A percentile compares a stretch with the other conserved stretches of the same genome.
Evolutionary conservation across 371 early-diverging fungal species (phyloP).

Genomic region (Lichtheimia ornata): DNA sequence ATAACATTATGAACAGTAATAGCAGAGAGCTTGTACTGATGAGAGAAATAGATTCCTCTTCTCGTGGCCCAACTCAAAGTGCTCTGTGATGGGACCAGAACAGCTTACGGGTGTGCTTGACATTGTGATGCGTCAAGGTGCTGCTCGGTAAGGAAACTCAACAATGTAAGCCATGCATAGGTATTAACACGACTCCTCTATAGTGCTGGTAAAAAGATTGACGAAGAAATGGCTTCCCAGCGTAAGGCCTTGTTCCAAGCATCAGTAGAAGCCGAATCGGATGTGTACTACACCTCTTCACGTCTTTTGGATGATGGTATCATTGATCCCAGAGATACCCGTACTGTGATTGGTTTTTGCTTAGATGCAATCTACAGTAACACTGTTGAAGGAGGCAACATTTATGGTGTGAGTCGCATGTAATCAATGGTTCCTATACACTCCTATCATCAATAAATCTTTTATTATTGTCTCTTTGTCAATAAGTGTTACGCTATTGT

Average conservation of each 20-base stretch:
- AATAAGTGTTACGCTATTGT: too few species aligned
- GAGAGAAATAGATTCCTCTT: slow-evolving; percentile 59
- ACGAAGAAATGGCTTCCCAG: slow-evolving; percentile 62
- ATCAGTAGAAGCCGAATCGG: slow-evolving; percentile 69
- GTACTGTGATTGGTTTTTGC: slow-evolving; percentile 63
- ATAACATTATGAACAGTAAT: not conserved
- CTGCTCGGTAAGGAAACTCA: slow-evolving; percentile 48
- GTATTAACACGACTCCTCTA: not conserved
- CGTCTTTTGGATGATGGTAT: slow-evolving; percentile 71
- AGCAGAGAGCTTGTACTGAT: not conserved
- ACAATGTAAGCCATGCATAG: not conserved
- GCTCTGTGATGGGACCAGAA: slow-evolving; percentile 80
- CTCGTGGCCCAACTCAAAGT: slow-evolving; percentile 77
- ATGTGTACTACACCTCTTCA: slow-evolving; percentile 74
- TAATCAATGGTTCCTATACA: slow-evolving; percentile 20
- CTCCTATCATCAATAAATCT: too few species aligned
- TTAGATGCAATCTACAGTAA: slow-evolving; percentile 61
- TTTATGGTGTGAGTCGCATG: slow-evolving; percentile 76
- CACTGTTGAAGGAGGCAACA: slow-evolving; percentile 64
- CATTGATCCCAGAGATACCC: slow-evolving; percentile 71
- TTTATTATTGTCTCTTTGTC: too few species aligned
- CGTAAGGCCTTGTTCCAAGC: slow-evolving; percentile 63
- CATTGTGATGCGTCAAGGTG: slow-evolving; percentile 70
- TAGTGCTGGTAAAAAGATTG: slow-evolving; percentile 51
- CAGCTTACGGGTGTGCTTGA: slow-evolving; percentile 76